These are phyloP conservation scores for Pseudotsuga menziesii DNA, from an alignment of 75 land plant species.

Conservation along the genomic window DNA sequence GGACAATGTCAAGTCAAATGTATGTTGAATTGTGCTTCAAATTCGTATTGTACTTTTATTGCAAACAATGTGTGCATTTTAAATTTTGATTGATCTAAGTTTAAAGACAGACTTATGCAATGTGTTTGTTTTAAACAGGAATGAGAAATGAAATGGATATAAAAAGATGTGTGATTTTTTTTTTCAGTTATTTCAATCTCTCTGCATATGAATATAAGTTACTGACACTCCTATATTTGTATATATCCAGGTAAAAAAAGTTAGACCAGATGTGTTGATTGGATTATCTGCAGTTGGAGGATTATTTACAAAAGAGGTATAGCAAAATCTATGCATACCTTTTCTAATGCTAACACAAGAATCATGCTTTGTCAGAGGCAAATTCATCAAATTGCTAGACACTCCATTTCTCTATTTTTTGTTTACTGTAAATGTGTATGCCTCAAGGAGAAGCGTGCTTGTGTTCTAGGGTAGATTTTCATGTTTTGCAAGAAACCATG, in stretches of 20 bases:
- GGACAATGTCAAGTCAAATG: background rate
- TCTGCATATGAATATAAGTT: background rate
- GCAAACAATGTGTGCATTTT: background rate
- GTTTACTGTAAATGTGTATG: background rate
- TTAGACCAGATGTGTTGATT: slow-evolving; percentile 94
- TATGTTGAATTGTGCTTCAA: background rate
- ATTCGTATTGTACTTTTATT: background rate
- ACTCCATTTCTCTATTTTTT: background rate
- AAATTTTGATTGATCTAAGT: background rate
- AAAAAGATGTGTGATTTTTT: background rate
- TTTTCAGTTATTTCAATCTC: background rate
- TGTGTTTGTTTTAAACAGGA: background rate
- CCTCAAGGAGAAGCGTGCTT: background rate
- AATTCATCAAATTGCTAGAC: background rate
- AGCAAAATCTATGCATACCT: background rate
- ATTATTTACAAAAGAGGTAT: slow-evolving; percentile 86
- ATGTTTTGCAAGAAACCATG: background rate
- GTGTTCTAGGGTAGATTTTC: background rate
- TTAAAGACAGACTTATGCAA: background rate
- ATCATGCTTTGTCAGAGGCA: background rate
- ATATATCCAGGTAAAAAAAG: slow-evolving; percentile 64
- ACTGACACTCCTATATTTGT: background rate
- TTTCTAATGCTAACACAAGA: background rate
- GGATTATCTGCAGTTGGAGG: slow-evolving; percentile 99
- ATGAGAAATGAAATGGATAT: background rate